Base-by-base conservation (phyloP, 2,329 filamentous ascomycete genomes). In the Fusarium pseudoanthophilum region DNA sequence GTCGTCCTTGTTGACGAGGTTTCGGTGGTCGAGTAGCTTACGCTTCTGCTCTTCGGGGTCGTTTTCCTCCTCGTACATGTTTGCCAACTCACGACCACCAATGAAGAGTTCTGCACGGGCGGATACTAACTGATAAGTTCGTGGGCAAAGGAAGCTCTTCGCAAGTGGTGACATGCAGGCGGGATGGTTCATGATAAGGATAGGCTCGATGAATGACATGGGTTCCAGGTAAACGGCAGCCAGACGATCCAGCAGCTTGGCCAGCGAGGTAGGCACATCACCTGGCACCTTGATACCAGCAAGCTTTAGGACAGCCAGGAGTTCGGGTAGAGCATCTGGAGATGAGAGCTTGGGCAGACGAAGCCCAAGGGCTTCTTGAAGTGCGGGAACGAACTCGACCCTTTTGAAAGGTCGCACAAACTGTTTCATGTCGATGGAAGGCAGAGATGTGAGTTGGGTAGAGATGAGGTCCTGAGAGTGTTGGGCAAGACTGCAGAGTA, bases 41-140 rank as follows among this genome's bases (percentile, higher is more conserved):
- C 89, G 87, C 51, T 93, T 88, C 83, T 99, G 96, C 77, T 92
- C 93, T 60, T 92, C 91, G 0, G 96, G 96, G 58, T 94, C 93
- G 82, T 99, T 99, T 81, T 99, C 96, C 83, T 99, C 96, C 81
- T 99, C 96, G 82, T 99, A 99, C 85, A 95, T 97, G 82, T 99
- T 99, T 69, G 95, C 94, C 37, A 97, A 87, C 80, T 99, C 96
- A 61, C 90, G 90, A 45, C 92, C 91, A 56, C 90, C 84, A 71
- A 97, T 89, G 83, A 97, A 97, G 28, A 97, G 88, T 82, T 98
- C 95, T 0, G 93, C 93, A 11, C 95, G 91, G 2, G 94, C 93
- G 3, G 94, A 92, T 2, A 97, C 90, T 14, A 88, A 82, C 80
- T 98, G 95, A 20, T 87, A 86, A 1, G 91, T 92, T 14, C 79